Conservation (phyloP, 1,284 basidiomycete genomes). For the Ganoderma multipileum region DNA sequence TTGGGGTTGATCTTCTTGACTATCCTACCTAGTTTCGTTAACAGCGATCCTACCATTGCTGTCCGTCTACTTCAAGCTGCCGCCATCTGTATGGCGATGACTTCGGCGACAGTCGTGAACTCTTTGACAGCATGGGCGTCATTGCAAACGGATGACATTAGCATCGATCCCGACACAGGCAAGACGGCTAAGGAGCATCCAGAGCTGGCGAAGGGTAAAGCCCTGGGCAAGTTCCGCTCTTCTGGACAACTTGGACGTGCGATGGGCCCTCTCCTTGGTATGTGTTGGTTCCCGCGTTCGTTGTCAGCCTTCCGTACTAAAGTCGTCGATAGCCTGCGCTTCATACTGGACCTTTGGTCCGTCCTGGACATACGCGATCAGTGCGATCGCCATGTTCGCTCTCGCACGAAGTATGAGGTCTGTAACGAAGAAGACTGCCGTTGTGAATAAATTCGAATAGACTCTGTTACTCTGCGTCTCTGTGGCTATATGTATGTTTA, state of each 20-base stretch:
- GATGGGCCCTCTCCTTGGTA: conserved; percentile 85
- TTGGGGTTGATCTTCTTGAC: conserved; percentile 74
- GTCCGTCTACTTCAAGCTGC: conserved; percentile 74
- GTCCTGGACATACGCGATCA: conserved; percentile 72
- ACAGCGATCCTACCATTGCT: conserved; percentile 51
- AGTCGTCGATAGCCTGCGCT: conserved; percentile 64
- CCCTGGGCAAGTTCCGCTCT: conserved; percentile 85
- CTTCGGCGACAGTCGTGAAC: conserved; percentile 91
- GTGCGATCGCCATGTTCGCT: conserved; percentile 68
- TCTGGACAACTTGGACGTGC: conserved; percentile 90
- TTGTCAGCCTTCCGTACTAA: not conserved
- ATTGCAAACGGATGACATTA: conserved; percentile 80
- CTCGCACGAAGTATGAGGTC: conserved; percentile 61
- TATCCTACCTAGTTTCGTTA: conserved; percentile 64
- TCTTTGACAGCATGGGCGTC: conserved; percentile 87
- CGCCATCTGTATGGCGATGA: conserved; percentile 86
- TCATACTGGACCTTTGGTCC: conserved; percentile 92
- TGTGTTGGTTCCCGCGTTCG: conserved; percentile 35
- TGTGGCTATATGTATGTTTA: not conserved
- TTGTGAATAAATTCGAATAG: conserved; percentile 18
- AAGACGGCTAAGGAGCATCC: conserved; percentile 63
- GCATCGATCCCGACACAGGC: conserved; percentile 60
- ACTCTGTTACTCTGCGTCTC: not conserved
- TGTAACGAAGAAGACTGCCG: conserved; percentile 21
- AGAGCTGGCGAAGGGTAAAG: conserved; percentile 81